A percentile compares a stretch with the other conserved stretches of the same genome.
Conservation (phyloP, 495 filamentous ascomycete species). For the Penicillium longicatenatum region DNA sequence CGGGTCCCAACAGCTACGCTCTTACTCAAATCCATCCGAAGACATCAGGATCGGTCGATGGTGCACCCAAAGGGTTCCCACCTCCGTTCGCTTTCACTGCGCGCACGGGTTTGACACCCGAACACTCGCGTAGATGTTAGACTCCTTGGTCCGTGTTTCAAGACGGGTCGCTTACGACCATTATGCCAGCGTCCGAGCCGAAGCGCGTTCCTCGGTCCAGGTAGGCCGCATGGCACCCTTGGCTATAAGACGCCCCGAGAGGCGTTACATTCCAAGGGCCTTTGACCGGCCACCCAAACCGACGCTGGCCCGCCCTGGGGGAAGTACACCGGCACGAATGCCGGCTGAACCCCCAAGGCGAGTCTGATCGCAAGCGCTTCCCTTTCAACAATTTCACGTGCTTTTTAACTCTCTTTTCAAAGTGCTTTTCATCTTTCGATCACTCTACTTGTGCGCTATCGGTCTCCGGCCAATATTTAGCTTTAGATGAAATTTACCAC, state of each 20-base stretch:
- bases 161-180: constrained; percentile 24
- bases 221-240: constrained; percentile 48
- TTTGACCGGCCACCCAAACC: constrained; percentile 60
- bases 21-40: constrained; percentile 77
- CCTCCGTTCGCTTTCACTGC: constrained; percentile 20
- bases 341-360: constrained; percentile 37
- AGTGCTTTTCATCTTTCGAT: constrained; percentile 40
- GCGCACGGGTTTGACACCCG: constrained; percentile 15
- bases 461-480: constrained; percentile 72
- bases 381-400: constrained; percentile 78
- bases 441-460: constrained; percentile 75
- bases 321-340: constrained; percentile 59
- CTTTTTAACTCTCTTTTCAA: constrained; percentile 74
- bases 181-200: constrained; percentile 51
- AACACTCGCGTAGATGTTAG: constrained; percentile 16
- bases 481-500: constrained; percentile 76
- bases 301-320: constrained; percentile 61
- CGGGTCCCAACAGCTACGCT: constrained; percentile 73
- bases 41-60: constrained; percentile 74
- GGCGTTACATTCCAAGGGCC: constrained; percentile 59
- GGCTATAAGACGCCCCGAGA: constrained; percentile 64
- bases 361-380: constrained; percentile 65
- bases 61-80: constrained; percentile 61
- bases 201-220: constrained; percentile 57
- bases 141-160: constrained; percentile 16